phyloP scores from a whole-genome alignment of 2,329 filamentous ascomycete genomes.

The Penicillium verrucosum region DNA sequence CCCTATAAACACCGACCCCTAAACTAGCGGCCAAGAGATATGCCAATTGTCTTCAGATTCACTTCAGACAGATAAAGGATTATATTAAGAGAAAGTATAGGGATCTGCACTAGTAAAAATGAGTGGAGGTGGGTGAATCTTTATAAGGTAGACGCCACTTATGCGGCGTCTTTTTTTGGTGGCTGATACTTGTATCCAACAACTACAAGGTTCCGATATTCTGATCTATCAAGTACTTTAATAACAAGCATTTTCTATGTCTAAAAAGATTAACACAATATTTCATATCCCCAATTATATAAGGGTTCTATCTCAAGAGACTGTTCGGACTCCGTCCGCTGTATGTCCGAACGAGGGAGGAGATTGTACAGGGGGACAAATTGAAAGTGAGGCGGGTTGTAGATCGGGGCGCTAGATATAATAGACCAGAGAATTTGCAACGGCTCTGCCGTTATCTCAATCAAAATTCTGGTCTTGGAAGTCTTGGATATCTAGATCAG shows the following conservation, averaged over 20 bases:
- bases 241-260: too few species aligned
- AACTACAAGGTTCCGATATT: too few species aligned
- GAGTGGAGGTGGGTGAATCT: too few species aligned
- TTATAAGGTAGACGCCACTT: not conserved
- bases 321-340: not conserved
- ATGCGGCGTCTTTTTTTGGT: not conserved
- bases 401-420: not conserved
- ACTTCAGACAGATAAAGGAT: too few species aligned
- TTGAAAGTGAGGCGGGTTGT: not conserved
- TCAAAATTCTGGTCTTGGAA: not conserved
- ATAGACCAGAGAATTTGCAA: not conserved
- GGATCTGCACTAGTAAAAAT: too few species aligned
- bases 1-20: too few species aligned
- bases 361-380: not conserved
- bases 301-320: not conserved
- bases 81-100: too few species aligned
- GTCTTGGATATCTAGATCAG: not conserved
- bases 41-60: too few species aligned
- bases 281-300: not conserved
- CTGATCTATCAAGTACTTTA: too few species aligned
- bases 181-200: too few species aligned
- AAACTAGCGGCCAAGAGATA: too few species aligned
- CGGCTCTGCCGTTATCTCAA: not conserved
- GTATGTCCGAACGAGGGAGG: not conserved
- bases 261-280: not conserved